Evolutionary conservation across 139 green algal species (phyloP).

Genomic region (Coccomyxa sp.): DNA sequence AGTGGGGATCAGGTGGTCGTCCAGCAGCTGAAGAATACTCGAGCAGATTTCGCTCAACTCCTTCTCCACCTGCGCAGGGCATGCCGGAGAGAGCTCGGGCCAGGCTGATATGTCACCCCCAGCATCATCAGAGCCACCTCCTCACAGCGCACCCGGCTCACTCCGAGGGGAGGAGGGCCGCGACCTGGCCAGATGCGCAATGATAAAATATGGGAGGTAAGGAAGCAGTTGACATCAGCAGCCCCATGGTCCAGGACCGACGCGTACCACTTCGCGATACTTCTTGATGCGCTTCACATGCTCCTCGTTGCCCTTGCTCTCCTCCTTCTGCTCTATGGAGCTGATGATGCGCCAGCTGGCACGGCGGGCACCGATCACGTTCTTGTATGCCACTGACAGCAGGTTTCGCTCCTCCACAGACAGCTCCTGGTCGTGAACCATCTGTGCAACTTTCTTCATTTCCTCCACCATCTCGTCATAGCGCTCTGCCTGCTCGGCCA

Average conservation of each 20-base stretch:
- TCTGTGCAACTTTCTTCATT: conserved; percentile 95
- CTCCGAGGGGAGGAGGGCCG: no score
- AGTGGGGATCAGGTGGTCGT: conserved; percentile 93
- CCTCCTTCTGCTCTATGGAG: conserved; percentile 99
- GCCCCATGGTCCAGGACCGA: neutral
- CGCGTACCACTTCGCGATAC: conserved; percentile 82
- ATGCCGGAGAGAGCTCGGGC: neutral
- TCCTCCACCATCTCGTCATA: conserved; percentile 95
- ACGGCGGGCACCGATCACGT: conserved; percentile 93
- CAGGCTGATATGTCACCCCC: no score
- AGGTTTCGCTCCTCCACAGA: conserved; percentile 98
- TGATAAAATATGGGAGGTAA: no score
- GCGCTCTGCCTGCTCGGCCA: conserved; percentile 96
- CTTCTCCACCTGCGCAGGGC: conserved; percentile 69
- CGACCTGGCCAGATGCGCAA: no score
- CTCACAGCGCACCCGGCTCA: no score
- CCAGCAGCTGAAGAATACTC: conserved; percentile 88
- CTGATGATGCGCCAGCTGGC: conserved; percentile 98
- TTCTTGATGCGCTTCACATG: conserved; percentile 91
- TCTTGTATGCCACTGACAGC: conserved; percentile 98
- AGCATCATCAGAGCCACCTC: no score
- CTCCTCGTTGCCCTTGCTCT: conserved; percentile 96
- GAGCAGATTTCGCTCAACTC: conserved; percentile 84
- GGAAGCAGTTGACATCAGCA: no score
- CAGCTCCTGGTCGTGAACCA: conserved; percentile 91